Evolutionary conservation across 768 basidiomycete genomes (phyloP), one percentile per base, ranked within the genome.

Genomic region (Candolleomyces efflorescens): DNA sequence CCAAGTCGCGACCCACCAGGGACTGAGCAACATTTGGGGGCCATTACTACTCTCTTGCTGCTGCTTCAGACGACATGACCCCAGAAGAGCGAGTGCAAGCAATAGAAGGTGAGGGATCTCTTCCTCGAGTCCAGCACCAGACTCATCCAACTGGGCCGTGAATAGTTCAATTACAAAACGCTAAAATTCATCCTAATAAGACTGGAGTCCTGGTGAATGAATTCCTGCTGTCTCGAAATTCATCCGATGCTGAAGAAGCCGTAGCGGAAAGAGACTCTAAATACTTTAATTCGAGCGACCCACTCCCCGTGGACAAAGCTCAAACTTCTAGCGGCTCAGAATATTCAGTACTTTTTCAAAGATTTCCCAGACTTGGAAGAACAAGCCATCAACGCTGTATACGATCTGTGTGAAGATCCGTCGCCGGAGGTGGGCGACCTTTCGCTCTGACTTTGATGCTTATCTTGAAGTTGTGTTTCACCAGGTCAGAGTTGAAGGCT

Each of bases 401-500:
- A 89, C 63, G 88, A 90, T 70, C 71, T 90, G 0, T 90, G 88
- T 66, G 88, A 90, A 68, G 88, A 90, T 72, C 80, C 80, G 49
- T 78, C 79, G 39, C 62, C 78, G 12, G 72, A 73, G 61, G 87
- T 86, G 62, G 44, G 75, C 32, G 32, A 11, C n/a, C 26, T 15
- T 9, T 38, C 22, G 23, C 53, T 11, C 39, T 9, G n/a, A 38
- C 44, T 52, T 50, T 59, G 52, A 60, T 58, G 56, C 49, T 57
- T 11, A 54, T 48, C 46, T 51, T 37, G n/a, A n/a, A n/a, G n/a
- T n/a, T n/a, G 20, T 22, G 54, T 58, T 23, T 27, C 58, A 9
- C 58, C 32, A 89, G 86, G 85, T 89, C 13, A 82, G 89, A n/a
- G 78, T 83, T 53, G 81, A 82, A 49, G 88, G 88, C 11, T 90